phyloP scores from a whole-genome alignment of 2,329 filamentous ascomycete species.

The Coniochaeta sp. region DNA sequence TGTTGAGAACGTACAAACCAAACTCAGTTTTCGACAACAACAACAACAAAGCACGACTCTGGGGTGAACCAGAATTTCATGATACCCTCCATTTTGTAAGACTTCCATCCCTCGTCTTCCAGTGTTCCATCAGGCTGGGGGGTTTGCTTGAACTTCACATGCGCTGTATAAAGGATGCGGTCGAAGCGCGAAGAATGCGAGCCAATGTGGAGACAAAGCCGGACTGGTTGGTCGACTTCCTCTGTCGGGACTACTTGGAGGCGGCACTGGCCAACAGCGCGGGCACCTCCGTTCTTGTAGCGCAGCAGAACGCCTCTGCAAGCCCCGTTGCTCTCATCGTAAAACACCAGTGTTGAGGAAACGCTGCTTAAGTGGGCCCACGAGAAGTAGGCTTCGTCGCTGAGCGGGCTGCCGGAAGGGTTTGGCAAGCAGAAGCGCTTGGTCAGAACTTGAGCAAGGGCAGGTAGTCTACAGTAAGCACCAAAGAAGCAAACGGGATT shows the following conservation, averaged over 20 bases:
- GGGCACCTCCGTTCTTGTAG: constrained; percentile 4
- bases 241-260: constrained; percentile 5
- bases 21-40: constrained; percentile 3
- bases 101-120: constrained; percentile 2
- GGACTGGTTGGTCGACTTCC: neutral
- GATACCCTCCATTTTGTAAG: constrained; percentile 1
- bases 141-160: constrained; percentile 4
- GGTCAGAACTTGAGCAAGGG: neutral
- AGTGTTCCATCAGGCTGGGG: neutral
- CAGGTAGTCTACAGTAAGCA: neutral
- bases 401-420: neutral
- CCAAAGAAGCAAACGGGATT: neutral
- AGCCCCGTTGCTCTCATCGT: neutral
- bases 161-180: neutral
- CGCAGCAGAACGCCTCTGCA: constrained; percentile 5
- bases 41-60: constrained; percentile 2
- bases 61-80: constrained; percentile 6
- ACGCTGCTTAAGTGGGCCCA: neutral
- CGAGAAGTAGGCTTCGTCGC: neutral
- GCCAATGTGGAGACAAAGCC: neutral
- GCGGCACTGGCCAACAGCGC: constrained; percentile 7
- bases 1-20: neutral
- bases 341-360: neutral
- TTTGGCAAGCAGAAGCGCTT: neutral
- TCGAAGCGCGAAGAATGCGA: too few species aligned